Conservation (phyloP, 345 rosid genomes). For the Raphanus raphanistrum region DNA sequence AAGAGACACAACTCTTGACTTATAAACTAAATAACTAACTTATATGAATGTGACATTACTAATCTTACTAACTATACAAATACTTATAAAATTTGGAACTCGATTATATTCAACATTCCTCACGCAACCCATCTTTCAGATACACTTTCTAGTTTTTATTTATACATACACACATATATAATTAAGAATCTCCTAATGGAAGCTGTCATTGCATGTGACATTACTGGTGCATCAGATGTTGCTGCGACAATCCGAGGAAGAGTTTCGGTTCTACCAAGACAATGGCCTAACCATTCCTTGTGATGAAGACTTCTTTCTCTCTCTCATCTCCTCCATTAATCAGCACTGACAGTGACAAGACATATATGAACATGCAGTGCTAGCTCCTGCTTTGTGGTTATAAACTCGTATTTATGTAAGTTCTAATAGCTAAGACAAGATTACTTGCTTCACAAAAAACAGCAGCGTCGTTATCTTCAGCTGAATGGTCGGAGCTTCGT, state of each 20-base stretch:
- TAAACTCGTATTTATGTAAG: conserved; percentile 3
- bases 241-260: conserved; percentile 37
- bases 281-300: conserved; percentile 37
- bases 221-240: conserved; percentile 22
- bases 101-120: conserved; percentile 2
- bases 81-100: no score
- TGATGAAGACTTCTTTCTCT: conserved; percentile 27
- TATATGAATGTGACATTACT: no score
- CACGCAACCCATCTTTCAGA: conserved; percentile 65
- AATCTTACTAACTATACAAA: no score
- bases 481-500: no score
- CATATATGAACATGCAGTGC: background rate
- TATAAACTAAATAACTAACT: no score
- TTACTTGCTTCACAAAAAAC: no score
- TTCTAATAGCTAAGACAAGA: no score
- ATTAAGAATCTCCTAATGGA: background rate
- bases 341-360: conserved; percentile 1
- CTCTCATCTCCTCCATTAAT: conserved; percentile 34
- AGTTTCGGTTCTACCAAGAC: conserved; percentile 37
- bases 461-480: no score
- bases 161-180: background rate
- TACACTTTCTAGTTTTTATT: background rate
- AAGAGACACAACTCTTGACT: no score
- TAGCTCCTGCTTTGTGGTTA: background rate
- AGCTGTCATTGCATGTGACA: background rate